Percentiles rank a stretch among this genome's conserved stretches.
Conservation (phyloP, 495 filamentous ascomycete species). For the Neurospora sp. region DNA sequence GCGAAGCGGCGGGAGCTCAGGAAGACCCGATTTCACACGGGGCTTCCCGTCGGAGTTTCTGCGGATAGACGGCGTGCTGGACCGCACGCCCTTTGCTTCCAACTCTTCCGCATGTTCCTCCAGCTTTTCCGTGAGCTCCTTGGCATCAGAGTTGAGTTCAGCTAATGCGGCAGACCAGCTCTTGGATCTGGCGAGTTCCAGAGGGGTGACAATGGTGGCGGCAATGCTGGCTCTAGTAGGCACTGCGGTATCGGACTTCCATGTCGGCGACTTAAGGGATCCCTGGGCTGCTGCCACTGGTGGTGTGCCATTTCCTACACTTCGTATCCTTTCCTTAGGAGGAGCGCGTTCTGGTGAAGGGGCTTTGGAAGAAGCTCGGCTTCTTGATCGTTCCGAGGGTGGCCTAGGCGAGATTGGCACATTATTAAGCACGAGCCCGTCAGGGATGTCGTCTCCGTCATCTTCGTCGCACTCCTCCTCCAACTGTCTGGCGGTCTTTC, state of each 20-base stretch:
- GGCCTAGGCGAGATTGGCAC: conserved; percentile 89
- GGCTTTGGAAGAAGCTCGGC: conserved; percentile 39
- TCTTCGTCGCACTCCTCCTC: conserved; percentile 86
- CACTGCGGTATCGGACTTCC: conserved; percentile 30
- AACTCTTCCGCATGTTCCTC: conserved; percentile 71
- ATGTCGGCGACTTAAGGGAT: conserved; percentile 36
- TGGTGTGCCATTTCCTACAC: conserved; percentile 45
- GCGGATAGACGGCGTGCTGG: conserved; percentile 28
- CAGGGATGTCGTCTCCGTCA: conserved; percentile 77
- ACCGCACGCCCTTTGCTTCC: conserved; percentile 31
- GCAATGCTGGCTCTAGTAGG: conserved; percentile 13
- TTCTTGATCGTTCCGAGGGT: conserved; percentile 48
- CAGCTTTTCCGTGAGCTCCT: conserved; percentile 77
- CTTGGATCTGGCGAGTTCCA: conserved; percentile 52
- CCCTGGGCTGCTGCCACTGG: conserved; percentile 38
- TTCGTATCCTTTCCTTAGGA: conserved; percentile 39
- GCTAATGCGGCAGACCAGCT: conserved; percentile 77
- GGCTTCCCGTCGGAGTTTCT: conserved; percentile 40
- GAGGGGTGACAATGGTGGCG: conserved; percentile 17
- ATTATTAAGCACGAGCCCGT: conserved; percentile 85
- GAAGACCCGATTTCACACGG: conserved; percentile 43
- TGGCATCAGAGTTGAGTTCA: conserved; percentile 77
- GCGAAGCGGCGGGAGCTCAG: conserved; percentile 71
- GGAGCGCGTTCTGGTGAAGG: conserved; percentile 47
- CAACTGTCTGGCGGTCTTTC: conserved; percentile 68